Conservation (phyloP, 495 filamentous ascomycete species). For the Tuber aestivum region DNA sequence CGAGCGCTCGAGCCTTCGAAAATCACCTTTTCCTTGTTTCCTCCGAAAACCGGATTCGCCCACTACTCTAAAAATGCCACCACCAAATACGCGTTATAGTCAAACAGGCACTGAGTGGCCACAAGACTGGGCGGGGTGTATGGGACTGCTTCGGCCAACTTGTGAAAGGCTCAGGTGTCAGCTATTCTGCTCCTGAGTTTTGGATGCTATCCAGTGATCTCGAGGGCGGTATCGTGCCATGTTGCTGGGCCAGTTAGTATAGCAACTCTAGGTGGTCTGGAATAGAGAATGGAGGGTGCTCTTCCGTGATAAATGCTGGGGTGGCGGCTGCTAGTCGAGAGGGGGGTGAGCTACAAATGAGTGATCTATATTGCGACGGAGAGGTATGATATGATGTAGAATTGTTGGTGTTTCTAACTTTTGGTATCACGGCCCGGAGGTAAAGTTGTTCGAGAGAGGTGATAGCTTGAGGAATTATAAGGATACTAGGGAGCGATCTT, state of each 20-base stretch:
- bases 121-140: not conserved
- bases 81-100: not conserved
- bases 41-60: not conserved
- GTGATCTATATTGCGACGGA: too few species aligned
- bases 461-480: not conserved
- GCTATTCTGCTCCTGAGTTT: not conserved
- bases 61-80: not conserved
- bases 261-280: not conserved
- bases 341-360: too few species aligned
- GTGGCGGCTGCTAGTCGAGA: not conserved
- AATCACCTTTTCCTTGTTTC: not conserved
- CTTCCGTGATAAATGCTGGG: not conserved
- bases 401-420: not conserved
- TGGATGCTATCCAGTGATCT: not conserved
- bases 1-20: not conserved
- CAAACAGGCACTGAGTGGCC: not conserved
- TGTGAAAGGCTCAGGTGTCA: not conserved
- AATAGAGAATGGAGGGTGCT: not conserved
- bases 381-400: not conserved
- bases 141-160: not conserved
- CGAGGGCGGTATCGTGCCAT: not conserved
- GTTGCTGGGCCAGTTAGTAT: not conserved
- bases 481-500: not conserved
- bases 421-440: not conserved
- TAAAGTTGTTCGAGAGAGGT: not conserved